Conservation (phyloP, 768 basidiomycete genomes). For the Hericium alpestre region DNA sequence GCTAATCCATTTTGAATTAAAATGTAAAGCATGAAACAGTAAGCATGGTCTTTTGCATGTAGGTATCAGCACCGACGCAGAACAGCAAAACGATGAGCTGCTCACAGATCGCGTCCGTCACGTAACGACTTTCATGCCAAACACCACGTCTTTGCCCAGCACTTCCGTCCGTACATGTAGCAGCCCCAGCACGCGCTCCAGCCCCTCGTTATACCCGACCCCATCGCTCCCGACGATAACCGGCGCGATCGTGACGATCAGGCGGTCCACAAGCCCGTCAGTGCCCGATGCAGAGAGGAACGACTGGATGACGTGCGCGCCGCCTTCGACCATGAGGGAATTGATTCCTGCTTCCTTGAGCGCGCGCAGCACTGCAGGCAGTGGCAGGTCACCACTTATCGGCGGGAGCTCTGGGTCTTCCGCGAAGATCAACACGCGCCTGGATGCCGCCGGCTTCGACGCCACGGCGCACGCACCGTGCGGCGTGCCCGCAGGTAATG, state of each 20-base stretch:
- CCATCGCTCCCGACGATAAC: slow-evolving; percentile 69
- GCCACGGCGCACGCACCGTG: slow-evolving; percentile 24
- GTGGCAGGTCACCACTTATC: slow-evolving; percentile 28
- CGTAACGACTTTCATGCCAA: slow-evolving; percentile 14
- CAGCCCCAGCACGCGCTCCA: slow-evolving; percentile 15
- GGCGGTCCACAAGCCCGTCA: slow-evolving; percentile 41
- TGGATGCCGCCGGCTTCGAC: slow-evolving; percentile 56
- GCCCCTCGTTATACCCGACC: slow-evolving; percentile 39
- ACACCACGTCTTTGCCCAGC: slow-evolving; percentile 21
- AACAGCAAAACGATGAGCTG: no score
- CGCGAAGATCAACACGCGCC: slow-evolving; percentile 23
- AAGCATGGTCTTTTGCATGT: no score
- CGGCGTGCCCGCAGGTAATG: slow-evolving; percentile 25
- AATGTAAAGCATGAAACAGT: no score
- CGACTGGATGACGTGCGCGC: slow-evolving; percentile 69
- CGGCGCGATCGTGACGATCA: slow-evolving; percentile 84
- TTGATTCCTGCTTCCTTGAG: slow-evolving; percentile 49
- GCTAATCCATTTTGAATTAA: no score
- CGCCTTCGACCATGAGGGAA: slow-evolving; percentile 94
- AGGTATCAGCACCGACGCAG: no score
- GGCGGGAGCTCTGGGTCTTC: slow-evolving; percentile 7
- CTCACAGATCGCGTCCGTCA: background rate
- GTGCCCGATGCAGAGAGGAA: slow-evolving; percentile 35
- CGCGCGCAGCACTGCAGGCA: slow-evolving; percentile 38
- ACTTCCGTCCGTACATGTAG: slow-evolving; percentile 18